Evolutionary conservation across 2,329 filamentous ascomycete species (phyloP).

Genomic region (Colletotrichum phormii): DNA sequence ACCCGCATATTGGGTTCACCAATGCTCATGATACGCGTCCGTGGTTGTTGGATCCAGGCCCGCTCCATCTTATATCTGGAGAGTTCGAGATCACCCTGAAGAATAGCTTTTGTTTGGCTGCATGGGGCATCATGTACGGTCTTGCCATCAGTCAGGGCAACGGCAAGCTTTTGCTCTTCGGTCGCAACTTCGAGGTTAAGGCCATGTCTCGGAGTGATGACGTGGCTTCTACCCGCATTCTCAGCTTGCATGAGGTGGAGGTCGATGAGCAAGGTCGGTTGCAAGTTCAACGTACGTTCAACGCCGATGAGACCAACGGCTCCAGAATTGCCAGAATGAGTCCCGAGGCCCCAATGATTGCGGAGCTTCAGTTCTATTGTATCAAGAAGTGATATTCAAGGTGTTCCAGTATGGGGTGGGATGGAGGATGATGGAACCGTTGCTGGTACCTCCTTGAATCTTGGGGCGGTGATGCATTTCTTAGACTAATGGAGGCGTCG

Average conservation of each 20-base stretch:
- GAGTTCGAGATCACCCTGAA: not conserved
- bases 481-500: not conserved
- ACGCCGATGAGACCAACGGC: not conserved
- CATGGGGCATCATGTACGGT: not conserved
- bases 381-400: not conserved
- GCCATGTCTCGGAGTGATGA: not conserved
- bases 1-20: too few relatives aligned
- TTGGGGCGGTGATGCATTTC: not conserved
- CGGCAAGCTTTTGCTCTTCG: not conserved
- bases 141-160: not conserved
- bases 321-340: not conserved
- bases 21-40: too few relatives aligned
- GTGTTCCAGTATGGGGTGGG: not conserved
- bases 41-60: too few relatives aligned
- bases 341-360: not conserved
- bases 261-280: not conserved
- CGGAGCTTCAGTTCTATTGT: not conserved
- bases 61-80: too few relatives aligned
- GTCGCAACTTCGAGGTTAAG: not conserved
- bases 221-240: not conserved
- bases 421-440: not conserved
- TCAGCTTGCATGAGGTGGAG: not conserved
- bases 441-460: not conserved
- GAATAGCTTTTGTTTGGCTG: too few relatives aligned
- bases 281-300: not conserved